phyloP scores from a whole-genome alignment of 169 alveolate genomes.

The Babesia divergens region DNA sequence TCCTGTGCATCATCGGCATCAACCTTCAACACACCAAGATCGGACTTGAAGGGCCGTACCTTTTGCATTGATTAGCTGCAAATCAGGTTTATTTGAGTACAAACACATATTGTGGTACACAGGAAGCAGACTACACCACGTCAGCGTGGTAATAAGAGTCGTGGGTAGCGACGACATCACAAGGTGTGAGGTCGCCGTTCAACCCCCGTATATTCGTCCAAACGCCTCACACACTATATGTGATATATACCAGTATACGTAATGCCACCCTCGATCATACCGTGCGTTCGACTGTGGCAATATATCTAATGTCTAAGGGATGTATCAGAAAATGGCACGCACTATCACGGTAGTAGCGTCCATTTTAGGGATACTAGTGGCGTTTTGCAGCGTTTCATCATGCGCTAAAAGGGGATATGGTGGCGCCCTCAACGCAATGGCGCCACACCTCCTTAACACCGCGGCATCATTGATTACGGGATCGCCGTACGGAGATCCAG shows the following conservation, averaged over 20 bases:
- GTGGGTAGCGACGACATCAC: neutral
- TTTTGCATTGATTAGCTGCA: neutral
- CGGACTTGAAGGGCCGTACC: neutral
- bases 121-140: too few relatives aligned
- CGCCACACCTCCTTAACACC: slow-evolving; percentile 31
- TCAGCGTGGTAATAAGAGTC: too few relatives aligned
- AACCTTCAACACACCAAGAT: neutral
- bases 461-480: slow-evolving; percentile 20
- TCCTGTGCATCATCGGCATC: neutral
- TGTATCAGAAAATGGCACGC: neutral
- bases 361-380: neutral
- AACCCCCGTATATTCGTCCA: neutral
- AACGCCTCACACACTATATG: neutral
- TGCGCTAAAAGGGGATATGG: neutral
- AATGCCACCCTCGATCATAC: too few relatives aligned
- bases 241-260: neutral
- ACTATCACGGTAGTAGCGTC: neutral
- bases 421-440: neutral
- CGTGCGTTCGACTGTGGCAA: too few relatives aligned
- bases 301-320: neutral
- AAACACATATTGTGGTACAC: too few relatives aligned
- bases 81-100: too few relatives aligned
- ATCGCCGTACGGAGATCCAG: slow-evolving; percentile 15
- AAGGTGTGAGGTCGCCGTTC: neutral
- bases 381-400: neutral